Evolutionary conservation across 2,329 filamentous ascomycete genomes (phyloP), one percentile per base, ranked within the genome.

Genomic region (Pseudocercospora ulei): DNA sequence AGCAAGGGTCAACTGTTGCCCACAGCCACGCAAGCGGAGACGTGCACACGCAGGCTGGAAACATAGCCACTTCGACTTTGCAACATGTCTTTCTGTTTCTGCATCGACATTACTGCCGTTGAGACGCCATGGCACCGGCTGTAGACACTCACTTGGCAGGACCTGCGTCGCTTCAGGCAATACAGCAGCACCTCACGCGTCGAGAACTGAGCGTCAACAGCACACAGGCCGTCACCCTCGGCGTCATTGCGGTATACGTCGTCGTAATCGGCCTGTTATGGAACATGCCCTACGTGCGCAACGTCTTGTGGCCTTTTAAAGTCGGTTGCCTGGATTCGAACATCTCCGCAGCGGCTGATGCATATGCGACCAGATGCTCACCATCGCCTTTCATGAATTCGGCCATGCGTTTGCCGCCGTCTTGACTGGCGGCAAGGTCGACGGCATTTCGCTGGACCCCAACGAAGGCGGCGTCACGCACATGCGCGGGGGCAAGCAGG

Each of bases 351-450:
- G 11, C 12, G n/a, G 12, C 25, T 27, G 22, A 31, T 25, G 3
- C 20, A 24, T 25, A 1, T 3, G 7, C 14, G 12, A 33, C 3
- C 42, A 81, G 77, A 85, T 86, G 81, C 71, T 87, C 12, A 80
- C 83, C 35, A 86, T 87, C 48, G 82, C 82, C 23, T 87, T 86
- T 60, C 82, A 87, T 62, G 82, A 87, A 53, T 72, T 86, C 55
- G 75, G 79, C 7, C 82, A 87, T 61, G 82, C 82, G 33, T 73
- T 84, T 52, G 76, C 76, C 1, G 79, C 80, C 24, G 72, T 78
- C 47, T 72, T 76, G 43, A 87, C 82, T 0, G 82, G 82, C 38
- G 82, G 82, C 3, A 69, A 66, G 39, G 82, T 87, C 49, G 75
- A 83, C 56, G 80, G 75, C 24, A 85, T 87, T 54, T 78, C 72